Percentiles rank a stretch among this genome's conserved stretches.
Evolutionary conservation across 2,329 filamentous ascomycete species (phyloP).

Genomic region (Ascochyta koolunga): DNA sequence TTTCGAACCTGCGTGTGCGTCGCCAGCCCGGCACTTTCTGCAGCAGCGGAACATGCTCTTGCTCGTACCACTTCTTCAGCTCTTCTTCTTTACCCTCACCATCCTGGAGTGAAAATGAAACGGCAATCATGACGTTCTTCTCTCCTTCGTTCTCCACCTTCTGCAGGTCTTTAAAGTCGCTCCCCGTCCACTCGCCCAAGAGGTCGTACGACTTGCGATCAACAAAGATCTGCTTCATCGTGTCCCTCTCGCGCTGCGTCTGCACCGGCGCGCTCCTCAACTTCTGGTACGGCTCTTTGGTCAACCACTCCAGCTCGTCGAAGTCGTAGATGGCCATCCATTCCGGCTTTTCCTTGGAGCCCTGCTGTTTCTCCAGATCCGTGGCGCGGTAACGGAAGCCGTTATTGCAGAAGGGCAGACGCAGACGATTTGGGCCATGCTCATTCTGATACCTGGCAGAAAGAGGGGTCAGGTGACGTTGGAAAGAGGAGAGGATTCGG

Average conservation of each 20-base stretch:
- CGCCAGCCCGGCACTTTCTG: conserved; percentile 79
- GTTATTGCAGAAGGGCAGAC: conserved; percentile 74
- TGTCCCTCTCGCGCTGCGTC: conserved; percentile 64
- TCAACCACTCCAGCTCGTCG: conserved; percentile 72
- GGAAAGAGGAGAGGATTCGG: conserved; percentile 25
- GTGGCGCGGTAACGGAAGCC: conserved; percentile 78
- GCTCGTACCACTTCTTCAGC: conserved; percentile 71
- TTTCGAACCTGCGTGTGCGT: conserved; percentile 72
- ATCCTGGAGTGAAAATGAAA: conserved; percentile 64
- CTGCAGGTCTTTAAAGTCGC: conserved; percentile 66
- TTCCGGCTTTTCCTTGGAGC: conserved; percentile 59
- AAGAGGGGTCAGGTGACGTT: conserved; percentile 41
- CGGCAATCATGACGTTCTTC: conserved; percentile 64
- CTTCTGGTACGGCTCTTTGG: conserved; percentile 71
- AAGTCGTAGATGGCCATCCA: conserved; percentile 86
- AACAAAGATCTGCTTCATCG: conserved; percentile 71
- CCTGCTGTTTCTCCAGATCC: conserved; percentile 54
- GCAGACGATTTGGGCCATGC: conserved; percentile 81
- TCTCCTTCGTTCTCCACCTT: conserved; percentile 62
- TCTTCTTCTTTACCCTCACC: conserved; percentile 60
- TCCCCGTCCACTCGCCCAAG: conserved; percentile 59
- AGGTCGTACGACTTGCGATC: conserved; percentile 75
- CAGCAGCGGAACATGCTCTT: conserved; percentile 76
- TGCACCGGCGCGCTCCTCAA: conserved; percentile 65
- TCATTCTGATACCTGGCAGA: conserved; percentile 76